Base-by-base conservation (phyloP, 768 basidiomycete genomes). In the Kwoniella botswanensis region DNA sequence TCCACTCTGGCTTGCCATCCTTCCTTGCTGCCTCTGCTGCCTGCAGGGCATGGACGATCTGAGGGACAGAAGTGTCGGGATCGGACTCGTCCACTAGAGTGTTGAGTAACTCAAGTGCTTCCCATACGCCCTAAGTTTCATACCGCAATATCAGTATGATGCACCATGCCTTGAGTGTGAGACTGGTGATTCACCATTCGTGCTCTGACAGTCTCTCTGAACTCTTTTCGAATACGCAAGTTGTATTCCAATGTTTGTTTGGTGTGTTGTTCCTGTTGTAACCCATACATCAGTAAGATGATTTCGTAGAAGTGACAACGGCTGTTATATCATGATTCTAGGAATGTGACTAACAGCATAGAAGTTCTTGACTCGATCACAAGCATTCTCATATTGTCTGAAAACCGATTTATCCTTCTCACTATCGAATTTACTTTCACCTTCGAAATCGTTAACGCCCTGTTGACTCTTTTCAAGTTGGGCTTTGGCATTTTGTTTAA, bases 181-280 rank as follows among this genome's bases (percentile, higher is more conserved):
- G 17, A 6, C 17, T 50, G 12, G 1, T 50, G 10, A 61, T 43
- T 70, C n/a, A 71, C 85, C 93, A 93, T 93, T 24, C 89, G 86
- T 2, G 88, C 90, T 35, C 91, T 88, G 60, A 85, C 87, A 46
- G 86, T 88, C 68, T 84, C 89, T 80, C 89, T 89, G 84, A 92
- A 93, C 72, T 91, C 87, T 12, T 88, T 89, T 17, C 93, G 90
- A 2, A 76, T 73, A 7, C 90, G 89, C 74, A 93, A 86, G 81
- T 95, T 95, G 86, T 88, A 95, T 22, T 86, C 90, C 3, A 94
- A 87, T 0, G 93, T 95, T 83, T 95, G 93, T 75, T 94, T 94
- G 17, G 63, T 62, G 72, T 82, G 81, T 71, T 82, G 81, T 72
- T 82, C 93, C 59, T 61, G 43, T 22, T 18, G 18, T 3, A 55